phyloP scores from a whole-genome alignment of 1,139 yeast species.

The Debaryomyces fabryi region DNA sequence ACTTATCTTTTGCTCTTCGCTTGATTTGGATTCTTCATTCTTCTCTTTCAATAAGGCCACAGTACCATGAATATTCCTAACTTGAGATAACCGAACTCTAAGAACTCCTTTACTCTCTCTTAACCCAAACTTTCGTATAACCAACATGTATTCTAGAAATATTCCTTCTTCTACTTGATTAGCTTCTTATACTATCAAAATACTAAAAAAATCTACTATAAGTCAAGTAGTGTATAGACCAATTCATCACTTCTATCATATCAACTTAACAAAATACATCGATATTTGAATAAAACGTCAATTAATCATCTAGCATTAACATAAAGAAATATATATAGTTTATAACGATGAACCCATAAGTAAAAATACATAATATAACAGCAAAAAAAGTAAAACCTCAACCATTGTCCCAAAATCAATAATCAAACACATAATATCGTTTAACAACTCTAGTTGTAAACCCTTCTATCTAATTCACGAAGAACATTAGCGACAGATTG shows the following conservation, averaged over 20 bases:
- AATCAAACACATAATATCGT: neutral
- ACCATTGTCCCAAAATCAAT: neutral
- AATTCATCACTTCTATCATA: neutral
- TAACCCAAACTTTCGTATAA: conserved; percentile 3
- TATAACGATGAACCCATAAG: neutral
- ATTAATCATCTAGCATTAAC: neutral
- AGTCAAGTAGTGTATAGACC: neutral
- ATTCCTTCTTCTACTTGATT: neutral
- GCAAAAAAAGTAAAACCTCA: neutral
- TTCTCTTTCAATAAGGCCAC: conserved; percentile 1
- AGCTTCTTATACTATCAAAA: neutral
- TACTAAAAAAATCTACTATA: neutral
- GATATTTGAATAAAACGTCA: neutral
- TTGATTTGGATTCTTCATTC: conserved; percentile 1
- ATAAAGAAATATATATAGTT: neutral
- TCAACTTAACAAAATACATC: neutral
- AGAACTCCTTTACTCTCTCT: neutral
- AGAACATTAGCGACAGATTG: conserved; percentile 82
- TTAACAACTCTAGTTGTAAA: conserved; percentile 43
- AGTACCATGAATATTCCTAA: neutral
- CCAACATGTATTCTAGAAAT: conserved; percentile 5
- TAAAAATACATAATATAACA: conserved; percentile 2
- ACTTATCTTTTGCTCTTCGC: conserved; percentile 11
- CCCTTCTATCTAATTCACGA: conserved; percentile 73
- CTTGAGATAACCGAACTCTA: neutral